Percentiles rank a stretch among this genome's conserved stretches.
Evolutionary conservation across 2,329 filamentous ascomycete species (phyloP).

Genomic region (Fragosphaeria purpurea): DNA sequence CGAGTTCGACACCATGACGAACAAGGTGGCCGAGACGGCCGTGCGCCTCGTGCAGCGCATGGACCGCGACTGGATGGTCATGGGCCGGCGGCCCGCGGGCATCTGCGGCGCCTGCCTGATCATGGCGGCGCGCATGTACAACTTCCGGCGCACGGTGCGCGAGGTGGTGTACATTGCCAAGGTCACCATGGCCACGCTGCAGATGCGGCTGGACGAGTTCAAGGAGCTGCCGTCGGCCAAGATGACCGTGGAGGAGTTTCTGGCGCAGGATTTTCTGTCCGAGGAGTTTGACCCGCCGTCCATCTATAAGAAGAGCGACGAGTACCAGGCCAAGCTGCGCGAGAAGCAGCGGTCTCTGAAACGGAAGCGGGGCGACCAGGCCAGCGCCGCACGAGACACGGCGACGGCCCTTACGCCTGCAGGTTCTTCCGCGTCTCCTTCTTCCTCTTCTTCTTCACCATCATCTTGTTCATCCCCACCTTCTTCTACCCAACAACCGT

Average conservation of each 20-base stretch:
- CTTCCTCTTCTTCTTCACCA: not conserved
- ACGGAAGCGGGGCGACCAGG: slow-evolving; percentile 29
- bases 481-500: not conserved
- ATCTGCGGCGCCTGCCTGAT: slow-evolving; percentile 91
- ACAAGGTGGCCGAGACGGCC: slow-evolving; percentile 80
- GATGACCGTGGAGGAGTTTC: slow-evolving; percentile 74
- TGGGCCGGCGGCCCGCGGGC: slow-evolving; percentile 84
- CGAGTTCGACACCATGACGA: slow-evolving; percentile 74
- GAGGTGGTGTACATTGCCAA: slow-evolving; percentile 99
- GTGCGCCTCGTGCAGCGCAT: slow-evolving; percentile 82
- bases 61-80: slow-evolving; percentile 95
- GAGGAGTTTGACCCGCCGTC: slow-evolving; percentile 67
- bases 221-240: slow-evolving; percentile 74
- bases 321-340: slow-evolving; percentile 44
- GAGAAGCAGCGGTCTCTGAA: slow-evolving; percentile 35
- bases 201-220: slow-evolving; percentile 86
- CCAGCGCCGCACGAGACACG: not conserved
- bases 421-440: not conserved
- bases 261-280: slow-evolving; percentile 49
- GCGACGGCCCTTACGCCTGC: too few relatives aligned
- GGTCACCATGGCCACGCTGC: slow-evolving; percentile 86
- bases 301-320: slow-evolving; percentile 57
- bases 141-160: slow-evolving; percentile 82
- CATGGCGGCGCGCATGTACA: slow-evolving; percentile 95
- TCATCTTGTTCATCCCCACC: not conserved